Conservation (phyloP, 1,284 basidiomycete genomes). For the Paramarasmius palmivorus region DNA sequence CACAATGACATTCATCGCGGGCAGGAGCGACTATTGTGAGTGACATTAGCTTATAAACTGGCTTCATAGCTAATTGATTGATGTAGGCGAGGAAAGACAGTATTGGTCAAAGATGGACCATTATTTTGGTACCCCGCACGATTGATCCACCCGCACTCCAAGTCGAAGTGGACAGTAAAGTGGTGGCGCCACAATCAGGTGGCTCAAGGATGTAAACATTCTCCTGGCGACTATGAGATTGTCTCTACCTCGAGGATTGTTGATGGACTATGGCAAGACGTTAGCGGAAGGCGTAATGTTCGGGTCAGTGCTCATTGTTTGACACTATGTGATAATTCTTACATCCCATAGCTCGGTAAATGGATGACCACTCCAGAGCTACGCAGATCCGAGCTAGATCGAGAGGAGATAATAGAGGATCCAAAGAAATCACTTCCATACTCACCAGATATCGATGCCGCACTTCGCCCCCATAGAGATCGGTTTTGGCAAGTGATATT, state of each 20-base stretch:
- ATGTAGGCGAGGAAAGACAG: background rate
- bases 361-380: background rate
- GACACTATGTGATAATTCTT: background rate
- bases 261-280: background rate
- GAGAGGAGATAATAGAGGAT: background rate
- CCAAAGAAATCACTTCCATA: background rate
- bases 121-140: background rate
- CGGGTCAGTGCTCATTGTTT: background rate
- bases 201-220: background rate
- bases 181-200: background rate
- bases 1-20: background rate
- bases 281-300: background rate
- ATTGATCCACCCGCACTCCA: background rate
- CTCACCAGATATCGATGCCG: background rate
- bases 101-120: background rate
- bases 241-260: background rate
- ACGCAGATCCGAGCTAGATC: background rate
- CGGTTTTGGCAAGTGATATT: background rate
- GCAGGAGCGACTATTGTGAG: background rate
- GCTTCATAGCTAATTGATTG: no score
- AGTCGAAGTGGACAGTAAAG: slow-evolving; percentile 1
- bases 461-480: background rate
- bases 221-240: background rate
- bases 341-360: background rate
- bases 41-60: no score